Percentiles rank a stretch among this genome's conserved stretches.
These are phyloP conservation scores for Astrocystis sublimbata DNA, from an alignment of 495 filamentous ascomycete genomes.

Conservation along the genomic window DNA sequence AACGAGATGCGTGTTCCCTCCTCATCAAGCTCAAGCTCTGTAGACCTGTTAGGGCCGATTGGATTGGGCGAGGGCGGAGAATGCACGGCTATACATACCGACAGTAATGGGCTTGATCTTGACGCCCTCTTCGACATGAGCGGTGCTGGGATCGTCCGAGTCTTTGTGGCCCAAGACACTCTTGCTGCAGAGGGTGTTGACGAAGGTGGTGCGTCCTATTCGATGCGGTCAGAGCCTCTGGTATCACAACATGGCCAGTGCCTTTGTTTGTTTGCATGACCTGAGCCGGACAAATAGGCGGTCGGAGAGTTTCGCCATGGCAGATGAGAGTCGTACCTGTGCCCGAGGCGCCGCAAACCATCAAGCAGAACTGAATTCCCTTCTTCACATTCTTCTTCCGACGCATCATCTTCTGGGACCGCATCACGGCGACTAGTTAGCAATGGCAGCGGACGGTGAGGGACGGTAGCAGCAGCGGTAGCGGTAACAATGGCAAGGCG, in stretches of 20 bases:
- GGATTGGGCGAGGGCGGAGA: too few relatives aligned
- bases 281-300: neutral
- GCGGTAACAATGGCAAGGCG: too few relatives aligned
- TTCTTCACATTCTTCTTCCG: conserved; percentile 99
- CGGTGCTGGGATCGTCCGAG: conserved; percentile 80
- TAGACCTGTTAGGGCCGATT: conserved; percentile 20
- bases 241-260: neutral
- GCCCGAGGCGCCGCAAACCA: conserved; percentile 98
- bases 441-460: conserved; percentile 2
- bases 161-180: conserved; percentile 85
- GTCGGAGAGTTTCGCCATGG: conserved; percentile 19
- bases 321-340: conserved; percentile 67
- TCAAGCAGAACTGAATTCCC: conserved; percentile 99
- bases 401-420: conserved; percentile 84
- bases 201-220: conserved; percentile 93
- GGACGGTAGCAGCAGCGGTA: neutral
- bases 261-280: conserved; percentile 1
- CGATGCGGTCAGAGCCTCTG: conserved; percentile 28
- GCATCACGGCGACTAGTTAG: conserved; percentile 40
- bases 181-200: conserved; percentile 98
- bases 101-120: conserved; percentile 98
- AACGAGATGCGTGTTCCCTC: conserved; percentile 97
- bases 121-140: conserved; percentile 94
- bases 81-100: conserved; percentile 60
- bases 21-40: conserved; percentile 95